phyloP scores from a whole-genome alignment of 257 asterid genomes.

The Coffea canephora region DNA sequence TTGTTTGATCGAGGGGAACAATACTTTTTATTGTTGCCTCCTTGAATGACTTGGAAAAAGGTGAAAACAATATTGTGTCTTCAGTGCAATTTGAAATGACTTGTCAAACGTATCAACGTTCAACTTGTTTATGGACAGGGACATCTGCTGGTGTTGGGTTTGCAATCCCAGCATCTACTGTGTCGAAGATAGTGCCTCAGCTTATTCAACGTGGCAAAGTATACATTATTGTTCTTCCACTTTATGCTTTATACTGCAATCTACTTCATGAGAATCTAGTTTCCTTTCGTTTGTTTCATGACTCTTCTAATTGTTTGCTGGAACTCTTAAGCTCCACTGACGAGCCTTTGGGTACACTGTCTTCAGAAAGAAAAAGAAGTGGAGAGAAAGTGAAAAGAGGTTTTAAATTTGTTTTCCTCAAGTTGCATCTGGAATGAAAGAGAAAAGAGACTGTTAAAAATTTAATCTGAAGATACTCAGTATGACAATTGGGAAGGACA shows the following conservation, averaged over 20 bases:
- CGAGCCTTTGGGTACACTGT: neutral
- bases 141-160: conserved; percentile 98
- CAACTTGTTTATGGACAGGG: conserved; percentile 42
- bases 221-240: conserved; percentile 14
- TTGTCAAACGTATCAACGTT: neutral
- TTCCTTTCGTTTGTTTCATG: neutral
- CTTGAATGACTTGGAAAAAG: neutral
- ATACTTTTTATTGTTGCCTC: neutral
- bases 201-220: conserved; percentile 86
- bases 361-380: neutral
- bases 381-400: neutral
- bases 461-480: neutral
- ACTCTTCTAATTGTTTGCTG: neutral
- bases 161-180: conserved; percentile 91
- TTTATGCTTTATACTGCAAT: conserved; percentile 3
- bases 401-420: neutral
- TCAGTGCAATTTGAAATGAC: neutral
- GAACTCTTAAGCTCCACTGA: neutral
- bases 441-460: no score
- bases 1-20: neutral
- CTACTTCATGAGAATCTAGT: neutral
- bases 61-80: neutral
- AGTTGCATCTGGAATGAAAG: neutral
- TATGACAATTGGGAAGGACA: neutral
- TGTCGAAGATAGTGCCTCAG: conserved; percentile 86